Conservation (phyloP, 139 green algal genomes). For the Gonium pectorale region DNA sequence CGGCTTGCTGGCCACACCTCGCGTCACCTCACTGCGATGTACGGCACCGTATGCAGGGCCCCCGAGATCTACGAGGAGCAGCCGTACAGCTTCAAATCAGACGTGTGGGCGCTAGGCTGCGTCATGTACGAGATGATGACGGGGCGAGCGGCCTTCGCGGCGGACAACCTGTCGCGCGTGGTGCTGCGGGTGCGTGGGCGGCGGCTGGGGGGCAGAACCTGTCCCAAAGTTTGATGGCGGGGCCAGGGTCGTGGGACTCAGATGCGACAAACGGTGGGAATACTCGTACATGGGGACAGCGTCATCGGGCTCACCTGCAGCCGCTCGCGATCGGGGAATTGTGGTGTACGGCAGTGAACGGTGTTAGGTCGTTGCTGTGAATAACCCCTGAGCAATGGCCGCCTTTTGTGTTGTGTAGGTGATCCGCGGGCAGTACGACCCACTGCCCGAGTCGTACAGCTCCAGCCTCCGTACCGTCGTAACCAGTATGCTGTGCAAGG, state of each 20-base stretch:
- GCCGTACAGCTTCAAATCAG: conserved; percentile 62
- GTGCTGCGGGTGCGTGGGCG: conserved; percentile 52
- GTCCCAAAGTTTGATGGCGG: too few relatives aligned
- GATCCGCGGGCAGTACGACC: conserved; percentile 57
- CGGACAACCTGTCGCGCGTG: conserved; percentile 55
- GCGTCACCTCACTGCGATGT: neutral
- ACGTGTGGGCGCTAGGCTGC: conserved; percentile 69
- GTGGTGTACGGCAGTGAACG: too few relatives aligned
- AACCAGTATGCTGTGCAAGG: conserved; percentile 54
- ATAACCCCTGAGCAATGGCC: too few relatives aligned
- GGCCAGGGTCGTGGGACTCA: too few relatives aligned
- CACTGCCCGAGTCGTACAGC: conserved; percentile 48
- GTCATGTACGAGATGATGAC: conserved; percentile 69
- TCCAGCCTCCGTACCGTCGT: conserved; percentile 39
- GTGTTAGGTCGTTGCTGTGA: too few relatives aligned
- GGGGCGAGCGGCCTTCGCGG: conserved; percentile 55
- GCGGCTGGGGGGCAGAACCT: neutral
- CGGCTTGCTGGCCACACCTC: too few relatives aligned
- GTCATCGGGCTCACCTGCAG: too few relatives aligned
- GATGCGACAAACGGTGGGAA: too few relatives aligned
- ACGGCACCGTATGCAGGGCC: conserved; percentile 38
- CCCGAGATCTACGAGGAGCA: conserved; percentile 67
- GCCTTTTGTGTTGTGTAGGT: too few relatives aligned
- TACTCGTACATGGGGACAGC: too few relatives aligned
- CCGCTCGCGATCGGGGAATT: too few relatives aligned